phyloP scores from a whole-genome alignment of 2,329 filamentous ascomycete genomes.

The Bipolaris sorokiniana region DNA sequence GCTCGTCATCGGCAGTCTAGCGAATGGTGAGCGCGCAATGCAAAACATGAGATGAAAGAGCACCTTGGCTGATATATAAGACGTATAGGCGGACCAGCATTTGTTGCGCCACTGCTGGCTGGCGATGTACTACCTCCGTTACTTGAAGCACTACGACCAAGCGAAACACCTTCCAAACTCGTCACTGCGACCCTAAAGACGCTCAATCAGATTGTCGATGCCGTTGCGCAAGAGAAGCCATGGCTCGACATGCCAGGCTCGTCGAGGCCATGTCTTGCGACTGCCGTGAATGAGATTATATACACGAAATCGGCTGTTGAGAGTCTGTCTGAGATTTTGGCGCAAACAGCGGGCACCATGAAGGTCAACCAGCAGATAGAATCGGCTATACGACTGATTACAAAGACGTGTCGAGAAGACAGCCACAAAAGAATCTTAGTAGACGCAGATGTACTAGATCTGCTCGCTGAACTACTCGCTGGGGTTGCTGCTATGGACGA shows the following conservation, averaged over 20 bases:
- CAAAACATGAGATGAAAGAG: background rate
- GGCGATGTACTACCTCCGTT: constrained; percentile 72
- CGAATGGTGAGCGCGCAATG: constrained; percentile 67
- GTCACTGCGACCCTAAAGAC: constrained; percentile 76
- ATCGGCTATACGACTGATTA: constrained; percentile 64
- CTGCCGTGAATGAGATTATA: constrained; percentile 52
- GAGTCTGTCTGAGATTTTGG: constrained; percentile 70
- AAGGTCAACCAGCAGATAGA: constrained; percentile 66
- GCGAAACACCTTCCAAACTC: constrained; percentile 68
- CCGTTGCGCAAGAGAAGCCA: constrained; percentile 63
- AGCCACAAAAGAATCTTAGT: constrained; percentile 74
- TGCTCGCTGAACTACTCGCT: constrained; percentile 74
- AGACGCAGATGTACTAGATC: constrained; percentile 76
- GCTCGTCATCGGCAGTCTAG: constrained; percentile 83
- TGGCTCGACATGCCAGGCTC: constrained; percentile 57
- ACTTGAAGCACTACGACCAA: constrained; percentile 71
- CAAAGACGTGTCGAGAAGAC: constrained; percentile 72
- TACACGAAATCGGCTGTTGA: constrained; percentile 68
- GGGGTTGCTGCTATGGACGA: constrained; percentile 41
- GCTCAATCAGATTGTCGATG: constrained; percentile 73
- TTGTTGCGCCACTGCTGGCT: constrained; percentile 75
- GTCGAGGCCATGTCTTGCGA: constrained; percentile 62
- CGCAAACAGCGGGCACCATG: constrained; percentile 60
- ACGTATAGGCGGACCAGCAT: constrained; percentile 73
- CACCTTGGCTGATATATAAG: constrained; percentile 25